Conservation (phyloP, 768 basidiomycete species). For the Exsudoporus frostii region DNA sequence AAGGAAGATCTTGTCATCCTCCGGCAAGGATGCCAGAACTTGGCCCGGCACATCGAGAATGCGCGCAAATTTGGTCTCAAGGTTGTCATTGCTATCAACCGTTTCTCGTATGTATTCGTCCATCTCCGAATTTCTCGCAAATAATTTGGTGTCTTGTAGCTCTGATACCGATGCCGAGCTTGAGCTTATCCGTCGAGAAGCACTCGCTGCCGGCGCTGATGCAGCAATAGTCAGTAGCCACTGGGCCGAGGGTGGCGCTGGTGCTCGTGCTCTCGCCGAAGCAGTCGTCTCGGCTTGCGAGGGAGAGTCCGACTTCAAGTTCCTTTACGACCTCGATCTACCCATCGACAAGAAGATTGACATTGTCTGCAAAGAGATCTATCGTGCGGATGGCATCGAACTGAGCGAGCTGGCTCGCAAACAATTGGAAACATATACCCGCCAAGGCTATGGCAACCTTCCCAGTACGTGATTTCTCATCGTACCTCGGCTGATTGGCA, state of each 20-base stretch:
- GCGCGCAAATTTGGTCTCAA: slow-evolving; percentile 94
- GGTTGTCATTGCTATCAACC: slow-evolving; percentile 93
- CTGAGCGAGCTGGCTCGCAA: slow-evolving; percentile 80
- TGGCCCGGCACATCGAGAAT: slow-evolving; percentile 92
- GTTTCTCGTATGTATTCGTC: slow-evolving; percentile 70
- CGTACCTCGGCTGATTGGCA: not conserved
- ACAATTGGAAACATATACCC: slow-evolving; percentile 89
- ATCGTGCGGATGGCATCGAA: slow-evolving; percentile 88
- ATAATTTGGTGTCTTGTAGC: slow-evolving; percentile 36
- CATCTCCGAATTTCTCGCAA: not conserved
- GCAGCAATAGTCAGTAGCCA: slow-evolving; percentile 95
- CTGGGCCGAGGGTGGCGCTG: slow-evolving; percentile 94
- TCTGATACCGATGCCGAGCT: slow-evolving; percentile 90
- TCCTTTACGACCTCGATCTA: slow-evolving; percentile 84
- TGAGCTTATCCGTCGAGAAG: slow-evolving; percentile 73
- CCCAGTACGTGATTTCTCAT: slow-evolving; percentile 55
- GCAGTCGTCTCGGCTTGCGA: slow-evolving; percentile 89
- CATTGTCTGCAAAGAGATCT: slow-evolving; percentile 86
- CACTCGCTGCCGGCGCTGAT: slow-evolving; percentile 86
- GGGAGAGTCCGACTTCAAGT: slow-evolving; percentile 80
- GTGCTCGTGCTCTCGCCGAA: slow-evolving; percentile 86
- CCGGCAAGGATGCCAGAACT: slow-evolving; percentile 88
- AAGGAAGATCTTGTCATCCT: slow-evolving; percentile 89
- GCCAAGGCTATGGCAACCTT: slow-evolving; percentile 77
- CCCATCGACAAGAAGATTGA: slow-evolving; percentile 87